Evolutionary conservation across 495 filamentous ascomycete genomes (phyloP), one percentile per base, ranked within the genome.

Genomic region (Thermochaetoides thermophila): DNA sequence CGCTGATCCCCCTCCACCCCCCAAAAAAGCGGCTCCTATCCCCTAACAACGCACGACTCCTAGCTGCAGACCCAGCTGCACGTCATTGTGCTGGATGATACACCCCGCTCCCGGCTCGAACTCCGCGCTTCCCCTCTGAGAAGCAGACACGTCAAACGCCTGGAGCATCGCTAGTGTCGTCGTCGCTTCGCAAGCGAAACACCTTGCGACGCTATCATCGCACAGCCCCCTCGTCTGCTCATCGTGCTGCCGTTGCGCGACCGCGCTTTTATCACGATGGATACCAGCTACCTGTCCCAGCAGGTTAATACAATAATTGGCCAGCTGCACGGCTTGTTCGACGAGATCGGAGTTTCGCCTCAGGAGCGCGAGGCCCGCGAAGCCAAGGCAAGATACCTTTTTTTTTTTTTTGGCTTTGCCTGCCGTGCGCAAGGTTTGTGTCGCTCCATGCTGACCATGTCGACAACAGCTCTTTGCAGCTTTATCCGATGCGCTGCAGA

Each of bases 231-330:
- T n/a, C n/a, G n/a, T n/a, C n/a, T n/a, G n/a, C n/a, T n/a, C n/a
- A n/a, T n/a, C n/a, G n/a, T n/a, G n/a, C n/a, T n/a, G n/a, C n/a
- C n/a, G n/a, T n/a, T n/a, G n/a, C n/a, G n/a, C n/a, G n/a, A n/a
- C n/a, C n/a, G n/a, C n/a, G n/a, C n/a, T n/a, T n/a, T n/a, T n/a
- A n/a, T 13, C 37, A 39, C 28, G 23, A 95, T 93, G 86, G 84
- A 95, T 59, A 83, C 84, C 30, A 78, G 78, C 52, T 87, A 91
- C 50, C 63, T 95, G 53, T 78, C 83, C 46, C 82, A 86, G 49
- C 86, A 95, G 69, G 82, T 95, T 55, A 82, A 82, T 44, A 85
- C 73, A 43, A 95, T 92, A 49, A 80, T 93, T 45, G 68, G 69
- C 50, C 81, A 92, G 57, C 67, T 99, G 28, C 86, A 95, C 60